phyloP scores from a whole-genome alignment of 148 eudicot genomes.

The Dianthus caryophyllus region DNA sequence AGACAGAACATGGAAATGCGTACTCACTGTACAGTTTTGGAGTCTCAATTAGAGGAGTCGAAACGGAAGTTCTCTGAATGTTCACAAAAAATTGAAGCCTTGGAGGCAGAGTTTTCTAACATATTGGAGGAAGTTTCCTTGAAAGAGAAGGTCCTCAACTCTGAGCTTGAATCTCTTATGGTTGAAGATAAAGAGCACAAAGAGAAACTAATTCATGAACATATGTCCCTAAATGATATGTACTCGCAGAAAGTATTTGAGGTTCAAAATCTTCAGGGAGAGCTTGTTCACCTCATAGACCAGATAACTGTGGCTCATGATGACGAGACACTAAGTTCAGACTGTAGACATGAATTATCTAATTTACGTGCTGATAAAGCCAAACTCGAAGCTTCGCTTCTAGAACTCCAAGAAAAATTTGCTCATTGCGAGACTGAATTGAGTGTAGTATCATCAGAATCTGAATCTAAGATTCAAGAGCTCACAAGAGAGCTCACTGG shows the following conservation, averaged over 20 bases:
- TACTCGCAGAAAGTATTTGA: slow-evolving; percentile 50
- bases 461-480: slow-evolving; percentile 43
- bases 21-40: slow-evolving; percentile 36
- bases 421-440: slow-evolving; percentile 39
- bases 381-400: slow-evolving; percentile 47
- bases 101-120: slow-evolving; percentile 49
- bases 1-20: slow-evolving; percentile 49
- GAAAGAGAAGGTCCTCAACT: slow-evolving; percentile 48
- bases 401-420: slow-evolving; percentile 39
- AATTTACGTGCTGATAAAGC: slow-evolving; percentile 50
- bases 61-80: slow-evolving; percentile 34
- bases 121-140: slow-evolving; percentile 48
- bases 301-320: slow-evolving; percentile 40
- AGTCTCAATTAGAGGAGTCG: slow-evolving; percentile 45
- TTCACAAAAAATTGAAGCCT: slow-evolving; percentile 41
- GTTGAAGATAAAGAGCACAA: slow-evolving; percentile 42
- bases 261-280: slow-evolving; percentile 56
- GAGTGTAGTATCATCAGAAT: slow-evolving; percentile 36
- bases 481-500: slow-evolving; percentile 43
- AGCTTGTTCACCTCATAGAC: slow-evolving; percentile 53
- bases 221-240: slow-evolving; percentile 41
- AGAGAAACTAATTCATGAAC: slow-evolving; percentile 45
- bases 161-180: slow-evolving; percentile 60
- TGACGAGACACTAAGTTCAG: slow-evolving; percentile 37
- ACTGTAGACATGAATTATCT: slow-evolving; percentile 41